phyloP scores from a whole-genome alignment of 148 eudicot genomes.

The Arbutus unedo region DNA sequence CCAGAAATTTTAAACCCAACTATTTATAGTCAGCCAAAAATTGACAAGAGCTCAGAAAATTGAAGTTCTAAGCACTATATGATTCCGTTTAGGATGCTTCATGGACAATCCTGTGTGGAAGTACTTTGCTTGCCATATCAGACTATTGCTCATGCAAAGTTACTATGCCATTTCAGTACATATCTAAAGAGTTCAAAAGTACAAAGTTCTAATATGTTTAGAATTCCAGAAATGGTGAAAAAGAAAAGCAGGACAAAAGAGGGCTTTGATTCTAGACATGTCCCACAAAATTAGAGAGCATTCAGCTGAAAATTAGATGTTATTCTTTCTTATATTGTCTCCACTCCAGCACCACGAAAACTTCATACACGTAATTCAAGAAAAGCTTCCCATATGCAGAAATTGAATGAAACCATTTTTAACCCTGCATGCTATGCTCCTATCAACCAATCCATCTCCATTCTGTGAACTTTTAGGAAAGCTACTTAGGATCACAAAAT shows the following conservation, averaged over 20 bases:
- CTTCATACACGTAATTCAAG: too few species aligned
- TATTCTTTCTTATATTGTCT: background rate
- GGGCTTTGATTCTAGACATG: background rate
- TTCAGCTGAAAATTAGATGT: background rate
- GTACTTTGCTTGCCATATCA: background rate
- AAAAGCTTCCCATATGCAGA: too few species aligned
- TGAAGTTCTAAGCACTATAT: background rate
- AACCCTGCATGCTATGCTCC: too few species aligned
- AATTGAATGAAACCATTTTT: too few species aligned
- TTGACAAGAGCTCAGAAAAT: too few species aligned
- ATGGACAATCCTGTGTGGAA: background rate
- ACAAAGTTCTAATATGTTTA: background rate
- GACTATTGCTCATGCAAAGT: background rate
- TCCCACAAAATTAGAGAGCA: too few species aligned
- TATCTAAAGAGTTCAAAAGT: background rate
- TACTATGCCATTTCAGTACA: background rate
- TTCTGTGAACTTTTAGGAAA: too few species aligned
- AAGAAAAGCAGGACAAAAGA: background rate
- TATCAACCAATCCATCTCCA: too few species aligned
- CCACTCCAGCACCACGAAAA: too few species aligned
- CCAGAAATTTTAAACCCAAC: too few species aligned
- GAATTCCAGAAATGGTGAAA: background rate
- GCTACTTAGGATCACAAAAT: background rate
- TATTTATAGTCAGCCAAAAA: too few species aligned
- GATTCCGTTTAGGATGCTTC: background rate